Evolutionary conservation across 2,329 filamentous ascomycete genomes (phyloP).

Genomic region (Fusarium buxicola): DNA sequence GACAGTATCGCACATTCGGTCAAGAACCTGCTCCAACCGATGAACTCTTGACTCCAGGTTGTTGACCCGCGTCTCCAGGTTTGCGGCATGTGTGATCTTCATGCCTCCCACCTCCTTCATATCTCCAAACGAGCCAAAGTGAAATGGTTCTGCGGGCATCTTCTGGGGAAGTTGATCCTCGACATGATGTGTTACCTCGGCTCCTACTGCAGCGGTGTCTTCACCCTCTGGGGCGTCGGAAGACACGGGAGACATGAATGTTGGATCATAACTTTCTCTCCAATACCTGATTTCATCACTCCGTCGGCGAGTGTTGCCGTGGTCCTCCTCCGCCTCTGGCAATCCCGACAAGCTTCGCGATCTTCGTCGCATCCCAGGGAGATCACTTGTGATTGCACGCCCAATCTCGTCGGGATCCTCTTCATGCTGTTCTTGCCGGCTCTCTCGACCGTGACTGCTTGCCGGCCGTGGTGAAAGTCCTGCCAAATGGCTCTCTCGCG

Average conservation of each 20-base stretch:
- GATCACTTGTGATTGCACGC: conserved; percentile 70
- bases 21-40: conserved; percentile 65
- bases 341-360: conserved; percentile 71
- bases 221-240: conserved; percentile 57
- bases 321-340: conserved; percentile 53
- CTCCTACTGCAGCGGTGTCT: conserved; percentile 44
- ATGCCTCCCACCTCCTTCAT: conserved; percentile 63
- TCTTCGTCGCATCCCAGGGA: conserved; percentile 61
- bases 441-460: conserved; percentile 67
- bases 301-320: conserved; percentile 59
- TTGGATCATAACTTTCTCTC: conserved; percentile 69
- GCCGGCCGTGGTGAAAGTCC: conserved; percentile 71
- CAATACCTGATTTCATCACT: conserved; percentile 74
- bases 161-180: conserved; percentile 49
- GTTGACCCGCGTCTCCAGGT: conserved; percentile 64
- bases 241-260: conserved; percentile 63
- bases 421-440: conserved; percentile 50
- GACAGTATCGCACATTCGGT: conserved; percentile 61
- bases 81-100: conserved; percentile 68
- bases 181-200: conserved; percentile 50
- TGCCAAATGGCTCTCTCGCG: conserved; percentile 57
- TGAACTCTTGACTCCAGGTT: conserved; percentile 64
- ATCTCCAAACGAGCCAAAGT: conserved; percentile 61
- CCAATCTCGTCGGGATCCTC: conserved; percentile 68
- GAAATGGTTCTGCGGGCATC: conserved; percentile 63